Evolutionary conservation across 331 rosid species (phyloP).

Genomic region (Malus hybrid): DNA sequence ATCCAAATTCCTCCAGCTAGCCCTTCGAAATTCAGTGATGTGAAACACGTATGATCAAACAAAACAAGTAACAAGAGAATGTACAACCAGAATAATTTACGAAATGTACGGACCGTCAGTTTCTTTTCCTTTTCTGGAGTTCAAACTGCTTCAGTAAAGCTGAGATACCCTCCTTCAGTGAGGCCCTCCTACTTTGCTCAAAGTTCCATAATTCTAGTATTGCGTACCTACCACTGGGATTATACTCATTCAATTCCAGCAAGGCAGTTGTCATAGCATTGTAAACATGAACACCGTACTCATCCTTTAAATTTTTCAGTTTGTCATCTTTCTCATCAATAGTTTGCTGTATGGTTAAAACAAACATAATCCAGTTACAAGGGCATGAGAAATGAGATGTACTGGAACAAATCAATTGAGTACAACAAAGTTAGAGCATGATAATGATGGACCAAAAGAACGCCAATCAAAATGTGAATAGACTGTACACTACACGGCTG

Average conservation of each 20-base stretch:
- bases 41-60: too few relatives aligned
- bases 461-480: too few relatives aligned
- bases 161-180: too few relatives aligned
- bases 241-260: conserved; percentile 55
- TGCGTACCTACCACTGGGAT: conserved; percentile 42
- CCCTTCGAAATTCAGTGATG: too few relatives aligned
- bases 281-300: conserved; percentile 39
- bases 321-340: conserved; percentile 48
- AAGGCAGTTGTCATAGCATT: conserved; percentile 49
- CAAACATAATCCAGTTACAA: background rate
- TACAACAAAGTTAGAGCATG: too few relatives aligned
- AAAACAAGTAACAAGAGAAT: too few relatives aligned
- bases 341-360: conserved; percentile 24
- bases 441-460: too few relatives aligned
- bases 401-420: background rate
- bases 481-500: too few relatives aligned
- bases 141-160: conserved; percentile 42
- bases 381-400: background rate
- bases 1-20: too few relatives aligned
- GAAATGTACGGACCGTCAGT: background rate
- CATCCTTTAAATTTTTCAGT: conserved; percentile 39
- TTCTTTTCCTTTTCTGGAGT: conserved; percentile 4
- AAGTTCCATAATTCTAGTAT: conserved; percentile 57
- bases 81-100: too few relatives aligned
- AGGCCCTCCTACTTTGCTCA: conserved; percentile 48